Evolutionary conservation across 768 basidiomycete species (phyloP).

Genomic region (Pulveroboletus sp.): DNA sequence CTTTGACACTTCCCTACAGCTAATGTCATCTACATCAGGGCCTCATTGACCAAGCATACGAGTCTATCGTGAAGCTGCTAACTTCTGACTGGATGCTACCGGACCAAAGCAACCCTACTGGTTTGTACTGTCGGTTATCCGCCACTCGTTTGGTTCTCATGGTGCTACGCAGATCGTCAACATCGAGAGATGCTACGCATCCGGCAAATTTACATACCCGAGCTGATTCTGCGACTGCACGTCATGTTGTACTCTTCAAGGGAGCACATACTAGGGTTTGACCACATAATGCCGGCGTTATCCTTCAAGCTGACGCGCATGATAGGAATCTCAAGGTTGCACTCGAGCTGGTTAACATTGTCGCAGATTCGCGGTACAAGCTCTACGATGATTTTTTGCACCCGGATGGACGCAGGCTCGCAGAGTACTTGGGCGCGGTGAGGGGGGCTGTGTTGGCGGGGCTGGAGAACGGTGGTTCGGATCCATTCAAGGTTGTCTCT

Average conservation of each 20-base stretch:
- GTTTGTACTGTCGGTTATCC: slow-evolving; percentile 20
- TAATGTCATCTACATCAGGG: slow-evolving; percentile 32
- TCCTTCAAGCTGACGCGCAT: not conserved
- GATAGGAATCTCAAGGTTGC: slow-evolving; percentile 71
- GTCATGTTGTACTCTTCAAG: slow-evolving; percentile 62
- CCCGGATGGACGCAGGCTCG: slow-evolving; percentile 54
- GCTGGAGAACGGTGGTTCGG: slow-evolving; percentile 70
- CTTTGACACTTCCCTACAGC: not conserved
- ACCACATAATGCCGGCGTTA: slow-evolving; percentile 6
- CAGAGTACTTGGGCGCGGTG: slow-evolving; percentile 71
- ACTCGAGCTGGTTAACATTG: slow-evolving; percentile 72
- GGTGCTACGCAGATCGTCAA: slow-evolving; percentile 47
- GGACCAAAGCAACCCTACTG: slow-evolving; percentile 41
- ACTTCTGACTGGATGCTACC: slow-evolving; percentile 74
- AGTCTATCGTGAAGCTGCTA: slow-evolving; percentile 63
- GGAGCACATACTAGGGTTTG: slow-evolving; percentile 60
- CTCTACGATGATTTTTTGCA: slow-evolving; percentile 80
- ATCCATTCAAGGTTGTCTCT: slow-evolving; percentile 55
- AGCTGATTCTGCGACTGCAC: slow-evolving; percentile 84
- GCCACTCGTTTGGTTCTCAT: not conserved
- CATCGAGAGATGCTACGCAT: slow-evolving; percentile 71
- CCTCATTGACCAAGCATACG: slow-evolving; percentile 59
- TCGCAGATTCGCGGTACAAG: slow-evolving; percentile 83
- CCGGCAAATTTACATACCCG: slow-evolving; percentile 84
- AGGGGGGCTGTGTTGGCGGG: slow-evolving; percentile 66